Evolutionary conservation across 1,139 yeast species (phyloP), one percentile per base, ranked within the genome.

Genomic region (Candida glucosophila): DNA sequence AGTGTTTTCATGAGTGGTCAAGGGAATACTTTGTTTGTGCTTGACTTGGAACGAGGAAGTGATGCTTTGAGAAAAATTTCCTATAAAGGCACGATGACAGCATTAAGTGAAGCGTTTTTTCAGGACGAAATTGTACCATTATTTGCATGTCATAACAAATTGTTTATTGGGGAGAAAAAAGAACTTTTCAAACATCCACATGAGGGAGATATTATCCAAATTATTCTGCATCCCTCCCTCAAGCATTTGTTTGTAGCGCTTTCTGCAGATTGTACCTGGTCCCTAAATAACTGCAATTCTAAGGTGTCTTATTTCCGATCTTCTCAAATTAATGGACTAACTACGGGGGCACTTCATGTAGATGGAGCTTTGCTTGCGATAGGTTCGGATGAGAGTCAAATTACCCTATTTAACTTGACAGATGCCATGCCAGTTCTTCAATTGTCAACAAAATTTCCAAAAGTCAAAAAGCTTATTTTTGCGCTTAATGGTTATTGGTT

Each of bases 401-500:
- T 74, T 6, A 42, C 48, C 4, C 51, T 76, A 5, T 60, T 54
- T 36, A 70, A 68, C 31, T 36, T 73, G 14, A 49, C 64, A 8
- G 52, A 50, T 12, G 65, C 67, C 3, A 46, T 47, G 10, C 33
- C 52, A 14, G 68, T 58, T 3, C 59, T 73, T 1, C 51, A 56
- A 1, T 42, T 72, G n/a, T 35, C 39, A 3, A 37, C 52, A 3
- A 41, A 39, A 6, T 39, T 46, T 16, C 39, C 47, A 0, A 28
- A 32, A 2, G 58, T 74, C 5, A 39, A 49, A 5, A 49, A 56
- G 12, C 40, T 79, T 2, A 44, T 49, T 24, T 80, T 80, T 54
- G 77, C 80, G 6, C 56, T 66, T 15, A 80, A 80, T 43, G 92
- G 92, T 4, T 78, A 76, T 48, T 77, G 85, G 79, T 49, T 79